These are phyloP conservation scores for Curvularia sp. DNA, from an alignment of 2,329 filamentous ascomycete species.

Conservation along the genomic window DNA sequence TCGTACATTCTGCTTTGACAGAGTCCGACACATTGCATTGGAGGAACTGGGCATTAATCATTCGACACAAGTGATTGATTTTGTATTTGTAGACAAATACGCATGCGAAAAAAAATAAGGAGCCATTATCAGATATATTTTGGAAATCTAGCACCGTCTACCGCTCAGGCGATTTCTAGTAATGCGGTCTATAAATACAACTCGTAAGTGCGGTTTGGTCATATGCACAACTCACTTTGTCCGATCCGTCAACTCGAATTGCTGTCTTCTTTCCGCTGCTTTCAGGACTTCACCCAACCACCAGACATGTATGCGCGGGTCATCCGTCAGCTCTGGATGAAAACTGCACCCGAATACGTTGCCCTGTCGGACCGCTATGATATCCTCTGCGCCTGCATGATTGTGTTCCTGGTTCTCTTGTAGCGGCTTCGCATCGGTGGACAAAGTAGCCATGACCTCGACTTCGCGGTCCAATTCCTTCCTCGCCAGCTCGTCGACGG, in stretches of 20 bases:
- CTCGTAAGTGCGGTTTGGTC: neutral
- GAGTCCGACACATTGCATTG: slow-evolving; percentile 20
- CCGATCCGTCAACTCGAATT: slow-evolving; percentile 43
- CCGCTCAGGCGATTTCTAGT: slow-evolving; percentile 5
- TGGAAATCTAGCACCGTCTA: slow-evolving; percentile 10
- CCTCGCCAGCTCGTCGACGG: slow-evolving; percentile 56
- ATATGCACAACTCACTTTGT: slow-evolving; percentile 21
- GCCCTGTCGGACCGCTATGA: slow-evolving; percentile 86
- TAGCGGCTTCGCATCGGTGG: slow-evolving; percentile 58
- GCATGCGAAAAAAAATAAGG: neutral
- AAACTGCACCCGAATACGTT: slow-evolving; percentile 96
- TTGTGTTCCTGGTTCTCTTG: slow-evolving; percentile 57
- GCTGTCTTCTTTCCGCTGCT: slow-evolving; percentile 41
- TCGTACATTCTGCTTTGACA: neutral
- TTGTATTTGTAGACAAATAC: slow-evolving; percentile 2
- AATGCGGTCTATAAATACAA: neutral
- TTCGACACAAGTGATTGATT: slow-evolving; percentile 3
- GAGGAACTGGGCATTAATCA: slow-evolving; percentile 28
- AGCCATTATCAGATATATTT: slow-evolving; percentile 9
- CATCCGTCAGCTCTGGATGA: slow-evolving; percentile 89
- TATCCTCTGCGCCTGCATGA: slow-evolving; percentile 64
- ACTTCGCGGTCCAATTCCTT: slow-evolving; percentile 59
- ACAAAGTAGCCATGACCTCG: slow-evolving; percentile 65
- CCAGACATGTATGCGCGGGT: slow-evolving; percentile 90
- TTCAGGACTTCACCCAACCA: slow-evolving; percentile 77